phyloP scores from a whole-genome alignment of 257 asterid species.

The Plantago major region DNA sequence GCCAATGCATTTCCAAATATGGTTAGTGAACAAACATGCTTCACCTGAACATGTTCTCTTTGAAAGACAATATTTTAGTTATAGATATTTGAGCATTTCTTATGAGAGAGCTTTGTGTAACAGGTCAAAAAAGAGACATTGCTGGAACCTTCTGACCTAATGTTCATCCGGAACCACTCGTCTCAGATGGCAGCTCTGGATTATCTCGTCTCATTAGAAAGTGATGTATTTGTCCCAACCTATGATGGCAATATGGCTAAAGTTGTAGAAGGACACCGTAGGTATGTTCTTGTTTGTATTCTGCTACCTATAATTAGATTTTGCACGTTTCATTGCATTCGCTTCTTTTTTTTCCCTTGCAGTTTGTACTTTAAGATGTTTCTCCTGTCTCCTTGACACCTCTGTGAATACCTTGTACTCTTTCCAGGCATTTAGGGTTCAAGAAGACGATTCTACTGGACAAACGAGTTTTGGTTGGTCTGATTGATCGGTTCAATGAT shows the following conservation, averaged over 20 bases:
- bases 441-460: constrained; percentile 54
- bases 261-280: constrained; percentile 60
- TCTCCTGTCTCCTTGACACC: no score
- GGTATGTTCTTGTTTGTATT: constrained; percentile 25
- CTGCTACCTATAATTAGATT: not conserved
- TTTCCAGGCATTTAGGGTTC: constrained; percentile 46
- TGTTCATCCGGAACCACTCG: constrained; percentile 33
- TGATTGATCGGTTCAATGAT: constrained; percentile 37
- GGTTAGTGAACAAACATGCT: constrained; percentile 22
- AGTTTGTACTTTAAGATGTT: no score
- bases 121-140: constrained; percentile 49
- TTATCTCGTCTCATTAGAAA: constrained; percentile 48
- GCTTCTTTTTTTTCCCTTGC: no score
- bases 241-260: constrained; percentile 59
- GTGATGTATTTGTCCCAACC: constrained; percentile 52
- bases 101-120: constrained; percentile 10
- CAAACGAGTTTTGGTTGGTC: constrained; percentile 39
- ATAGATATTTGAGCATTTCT: not conserved
- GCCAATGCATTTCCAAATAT: constrained; percentile 38
- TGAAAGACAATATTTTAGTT: no score
- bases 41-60: not conserved
- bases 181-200: constrained; percentile 62
- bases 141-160: constrained; percentile 34
- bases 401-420: no score
- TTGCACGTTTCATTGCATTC: not conserved